Evolutionary conservation across 2,329 filamentous ascomycete species (phyloP), one percentile per base, ranked within the genome.

Genomic region (Hypomyces rosellus): DNA sequence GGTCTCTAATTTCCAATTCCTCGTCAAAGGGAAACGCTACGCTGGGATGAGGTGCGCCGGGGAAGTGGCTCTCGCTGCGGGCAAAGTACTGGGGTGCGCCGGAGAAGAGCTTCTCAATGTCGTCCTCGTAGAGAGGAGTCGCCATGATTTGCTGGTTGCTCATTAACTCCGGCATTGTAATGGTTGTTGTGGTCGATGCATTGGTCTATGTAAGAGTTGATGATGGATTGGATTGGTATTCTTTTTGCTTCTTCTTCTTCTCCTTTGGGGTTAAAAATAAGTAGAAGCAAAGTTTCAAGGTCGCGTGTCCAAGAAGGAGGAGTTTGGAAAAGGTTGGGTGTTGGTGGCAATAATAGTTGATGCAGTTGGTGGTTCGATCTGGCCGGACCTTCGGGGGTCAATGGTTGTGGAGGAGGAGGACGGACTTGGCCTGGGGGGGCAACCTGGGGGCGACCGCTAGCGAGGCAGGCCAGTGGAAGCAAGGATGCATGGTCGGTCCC

Each of bases 11-110:
- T 57, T 75, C 70, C 51, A 85, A 65, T 54, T 77, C 72, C 54
- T 80, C 75, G 63, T 88, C 81, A 76, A 83, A 87, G 1, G 84
- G 84, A 61, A 83, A 88, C 36, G 81, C 79, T 25, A 84, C 81
- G 45, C 74, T 80, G 18, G 84, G 83, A 58, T 81, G 76, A 18
- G 79, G 78, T 36, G 81, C 78, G 46, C 75, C 80, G 52, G 75
- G 76, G 62, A 74, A 78, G 63, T 82, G 78, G 37, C 78, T 77
- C 58, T 81, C 76, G 51, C 74, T 77, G 47, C 79, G 75, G 57
- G 80, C 76, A 64, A 82, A 83, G 70, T 85, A 88, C 63, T 87
- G 84, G 55, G 85, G 85, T 40, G 85, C 85, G n/a, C 85, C 85
- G 22, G 84, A 86, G 71, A 88, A 89, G 60, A 88, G 76, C 65